Conservation (phyloP, 495 filamentous ascomycete species). For the Cercophora scortea region DNA sequence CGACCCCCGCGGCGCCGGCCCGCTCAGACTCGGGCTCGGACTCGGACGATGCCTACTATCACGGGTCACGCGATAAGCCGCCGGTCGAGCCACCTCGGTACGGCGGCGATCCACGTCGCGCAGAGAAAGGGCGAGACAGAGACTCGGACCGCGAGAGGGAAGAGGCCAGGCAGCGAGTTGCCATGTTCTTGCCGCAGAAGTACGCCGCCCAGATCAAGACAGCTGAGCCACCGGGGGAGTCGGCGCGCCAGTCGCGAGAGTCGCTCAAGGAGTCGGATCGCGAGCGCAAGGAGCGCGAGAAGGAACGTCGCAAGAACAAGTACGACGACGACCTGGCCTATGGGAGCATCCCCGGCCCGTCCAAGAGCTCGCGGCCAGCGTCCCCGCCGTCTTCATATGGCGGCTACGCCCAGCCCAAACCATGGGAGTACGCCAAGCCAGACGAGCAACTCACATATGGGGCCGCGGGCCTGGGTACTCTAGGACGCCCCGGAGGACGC, state of each 20-base stretch:
- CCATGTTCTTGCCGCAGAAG: slow-evolving; percentile 16
- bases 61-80: slow-evolving; percentile 4
- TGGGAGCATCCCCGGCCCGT: slow-evolving; percentile 24
- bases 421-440: slow-evolving; percentile 43
- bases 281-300: slow-evolving; percentile 9
- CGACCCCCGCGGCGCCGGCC: slow-evolving; percentile 16
- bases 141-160: slow-evolving; percentile 12
- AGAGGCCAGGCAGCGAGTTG: slow-evolving; percentile 5
- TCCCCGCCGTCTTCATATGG: slow-evolving; percentile 20
- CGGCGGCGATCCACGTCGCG: slow-evolving; percentile 8
- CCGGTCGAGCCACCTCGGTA: slow-evolving; percentile 1
- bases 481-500: slow-evolving; percentile 17
- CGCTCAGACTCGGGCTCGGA: background rate
- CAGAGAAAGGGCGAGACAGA: slow-evolving; percentile 17
- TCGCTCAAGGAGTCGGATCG: slow-evolving; percentile 21
- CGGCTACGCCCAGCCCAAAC: slow-evolving; percentile 41
- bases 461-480: slow-evolving; percentile 12
- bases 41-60: slow-evolving; percentile 17
- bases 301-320: slow-evolving; percentile 29
- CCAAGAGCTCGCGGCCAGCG: slow-evolving; percentile 20
- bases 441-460: slow-evolving; percentile 25
- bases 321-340: slow-evolving; percentile 40
- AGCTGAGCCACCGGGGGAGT: slow-evolving; percentile 5
- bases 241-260: slow-evolving; percentile 22
- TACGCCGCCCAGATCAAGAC: slow-evolving; percentile 16